phyloP scores from a whole-genome alignment of 257 asterid species.

The Apocynum venetum region DNA sequence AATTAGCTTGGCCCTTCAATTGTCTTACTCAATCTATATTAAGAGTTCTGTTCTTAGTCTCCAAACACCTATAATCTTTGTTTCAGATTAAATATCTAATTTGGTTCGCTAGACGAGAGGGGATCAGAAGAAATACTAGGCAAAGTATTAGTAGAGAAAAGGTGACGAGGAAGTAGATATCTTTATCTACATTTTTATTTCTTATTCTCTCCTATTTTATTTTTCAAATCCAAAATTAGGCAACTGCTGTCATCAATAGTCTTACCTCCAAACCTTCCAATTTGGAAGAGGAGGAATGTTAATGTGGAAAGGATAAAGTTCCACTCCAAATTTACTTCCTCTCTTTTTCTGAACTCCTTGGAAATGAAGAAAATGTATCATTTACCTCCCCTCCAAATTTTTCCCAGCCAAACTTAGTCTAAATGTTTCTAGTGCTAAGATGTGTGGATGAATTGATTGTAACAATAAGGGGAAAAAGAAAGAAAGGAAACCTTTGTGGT shows the following conservation, averaged over 20 bases:
- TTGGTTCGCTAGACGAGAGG: no score
- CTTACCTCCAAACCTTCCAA: neutral
- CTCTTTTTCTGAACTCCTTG: neutral
- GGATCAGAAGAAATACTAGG: no score
- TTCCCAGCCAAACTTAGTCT: neutral
- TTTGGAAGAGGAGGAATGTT: neutral
- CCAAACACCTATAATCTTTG: no score
- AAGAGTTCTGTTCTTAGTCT: no score
- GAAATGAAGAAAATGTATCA: neutral
- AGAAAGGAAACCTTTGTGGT: neutral
- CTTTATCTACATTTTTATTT: no score
- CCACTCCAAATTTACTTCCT: neutral
- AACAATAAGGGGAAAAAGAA: no score
- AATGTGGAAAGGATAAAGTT: neutral
- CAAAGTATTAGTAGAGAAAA: no score
- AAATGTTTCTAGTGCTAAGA: neutral
- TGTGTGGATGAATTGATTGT: neutral
- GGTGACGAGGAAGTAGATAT: no score
- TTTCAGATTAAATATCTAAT: no score
- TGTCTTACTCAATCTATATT: no score
- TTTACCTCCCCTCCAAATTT: neutral
- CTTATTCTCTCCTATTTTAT: neutral
- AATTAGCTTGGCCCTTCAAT: neutral
- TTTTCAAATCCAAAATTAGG: neutral
- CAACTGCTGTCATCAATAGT: neutral